Conservation (phyloP, 2,329 filamentous ascomycete species). For the Chaetomiaceae sp. region DNA sequence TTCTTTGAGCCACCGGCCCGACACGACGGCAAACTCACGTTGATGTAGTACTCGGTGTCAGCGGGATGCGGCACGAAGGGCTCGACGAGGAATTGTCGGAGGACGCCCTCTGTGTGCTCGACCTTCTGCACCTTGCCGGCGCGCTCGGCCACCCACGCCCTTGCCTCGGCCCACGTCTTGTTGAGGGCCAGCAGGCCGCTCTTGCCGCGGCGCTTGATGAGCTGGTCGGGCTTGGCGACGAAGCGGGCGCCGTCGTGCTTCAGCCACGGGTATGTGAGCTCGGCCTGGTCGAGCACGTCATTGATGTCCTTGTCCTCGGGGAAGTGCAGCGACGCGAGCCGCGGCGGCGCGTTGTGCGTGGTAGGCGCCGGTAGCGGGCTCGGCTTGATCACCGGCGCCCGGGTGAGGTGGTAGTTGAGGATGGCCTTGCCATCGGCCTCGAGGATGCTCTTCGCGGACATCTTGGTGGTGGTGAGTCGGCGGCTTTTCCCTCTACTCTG, state of each 20-base stretch:
- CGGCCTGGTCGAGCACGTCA: slow-evolving; percentile 86
- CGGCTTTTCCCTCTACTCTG: slow-evolving; percentile 8
- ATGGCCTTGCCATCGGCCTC: slow-evolving; percentile 99
- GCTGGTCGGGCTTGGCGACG: slow-evolving; percentile 97
- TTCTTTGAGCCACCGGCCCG: neutral
- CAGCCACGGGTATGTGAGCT: slow-evolving; percentile 95
- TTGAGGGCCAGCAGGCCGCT: slow-evolving; percentile 93
- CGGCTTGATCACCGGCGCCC: slow-evolving; percentile 95
- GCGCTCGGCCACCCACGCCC: slow-evolving; percentile 86
- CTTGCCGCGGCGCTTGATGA: slow-evolving; percentile 99
- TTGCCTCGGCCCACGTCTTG: slow-evolving; percentile 93
- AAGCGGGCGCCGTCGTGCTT: slow-evolving; percentile 79
- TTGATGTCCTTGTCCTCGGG: slow-evolving; percentile 78
- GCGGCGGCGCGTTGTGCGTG: slow-evolving; percentile 88
- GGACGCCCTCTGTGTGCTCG: slow-evolving; percentile 79
- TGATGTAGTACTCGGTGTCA: slow-evolving; percentile 99
- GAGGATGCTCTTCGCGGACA: slow-evolving; percentile 95
- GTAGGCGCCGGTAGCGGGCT: slow-evolving; percentile 78
- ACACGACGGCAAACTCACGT: slow-evolving; percentile 38
- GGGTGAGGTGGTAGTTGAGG: slow-evolving; percentile 99
- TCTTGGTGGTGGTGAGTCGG: slow-evolving; percentile 35
- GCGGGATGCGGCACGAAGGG: slow-evolving; percentile 94
- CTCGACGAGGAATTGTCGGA: slow-evolving; percentile 96
- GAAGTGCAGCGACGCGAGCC: slow-evolving; percentile 89
- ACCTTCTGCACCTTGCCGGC: slow-evolving; percentile 91